Conservation (phyloP, 2,329 filamentous ascomycete species). For the Talaromyces sp. region DNA sequence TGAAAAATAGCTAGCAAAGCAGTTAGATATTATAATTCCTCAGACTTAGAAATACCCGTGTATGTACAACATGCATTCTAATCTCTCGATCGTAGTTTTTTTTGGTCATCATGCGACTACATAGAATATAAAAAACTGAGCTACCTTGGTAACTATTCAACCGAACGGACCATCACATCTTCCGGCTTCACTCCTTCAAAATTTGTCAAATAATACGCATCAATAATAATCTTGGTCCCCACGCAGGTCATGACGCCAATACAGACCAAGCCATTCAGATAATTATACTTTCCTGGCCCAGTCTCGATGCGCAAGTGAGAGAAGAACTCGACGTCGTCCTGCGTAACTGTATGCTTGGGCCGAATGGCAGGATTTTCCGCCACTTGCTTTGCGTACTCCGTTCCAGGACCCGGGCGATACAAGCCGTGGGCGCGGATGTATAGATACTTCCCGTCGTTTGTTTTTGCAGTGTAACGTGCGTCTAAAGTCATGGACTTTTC, state of each 20-base stretch:
- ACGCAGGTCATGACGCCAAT: neutral
- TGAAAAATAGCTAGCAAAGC: no score
- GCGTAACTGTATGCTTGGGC: neutral
- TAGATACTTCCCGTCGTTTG: neutral
- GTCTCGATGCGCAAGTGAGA: neutral
- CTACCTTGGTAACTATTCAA: no score
- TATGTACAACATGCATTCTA: no score
- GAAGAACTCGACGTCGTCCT: neutral
- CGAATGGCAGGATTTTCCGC: neutral
- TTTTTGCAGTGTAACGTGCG: neutral
- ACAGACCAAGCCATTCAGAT: neutral
- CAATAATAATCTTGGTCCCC: neutral
- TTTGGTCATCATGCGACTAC: neutral
- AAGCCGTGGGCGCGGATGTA: neutral
- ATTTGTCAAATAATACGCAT: neutral
- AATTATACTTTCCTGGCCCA: neutral
- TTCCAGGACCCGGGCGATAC: neutral
- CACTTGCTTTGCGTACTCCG: neutral
- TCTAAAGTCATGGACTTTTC: neutral
- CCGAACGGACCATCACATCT: neutral
- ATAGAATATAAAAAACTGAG: no score
- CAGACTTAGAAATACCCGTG: no score
- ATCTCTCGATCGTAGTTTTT: neutral
- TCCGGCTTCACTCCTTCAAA: neutral
- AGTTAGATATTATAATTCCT: no score